phyloP scores from a whole-genome alignment of 2,329 filamentous ascomycete genomes.

The Pezizomycotina sp. region DNA sequence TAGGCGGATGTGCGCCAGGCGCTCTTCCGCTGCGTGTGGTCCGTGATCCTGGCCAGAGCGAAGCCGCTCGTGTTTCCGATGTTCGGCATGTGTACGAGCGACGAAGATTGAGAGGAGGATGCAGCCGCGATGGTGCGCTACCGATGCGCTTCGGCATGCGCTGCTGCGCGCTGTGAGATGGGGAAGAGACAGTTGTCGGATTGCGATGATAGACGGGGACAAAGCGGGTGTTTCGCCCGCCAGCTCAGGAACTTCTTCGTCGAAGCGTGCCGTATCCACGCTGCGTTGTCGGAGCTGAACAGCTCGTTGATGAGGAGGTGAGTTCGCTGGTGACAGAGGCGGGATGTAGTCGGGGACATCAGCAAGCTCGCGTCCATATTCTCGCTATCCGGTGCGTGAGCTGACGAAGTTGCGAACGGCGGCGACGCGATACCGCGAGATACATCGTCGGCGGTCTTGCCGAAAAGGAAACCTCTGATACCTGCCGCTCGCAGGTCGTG shows the following conservation, averaged over 20 bases:
- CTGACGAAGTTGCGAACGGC: slow-evolving; percentile 65
- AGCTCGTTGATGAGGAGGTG: slow-evolving; percentile 50
- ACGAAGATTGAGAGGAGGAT: slow-evolving; percentile 25
- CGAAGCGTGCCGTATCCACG: slow-evolving; percentile 66
- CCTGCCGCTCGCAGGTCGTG: slow-evolving; percentile 41
- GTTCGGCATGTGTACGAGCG: slow-evolving; percentile 25
- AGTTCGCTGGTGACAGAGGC: too few relatives aligned
- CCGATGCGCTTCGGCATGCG: slow-evolving; percentile 20
- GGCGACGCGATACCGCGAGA: slow-evolving; percentile 27
- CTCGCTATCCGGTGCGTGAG: slow-evolving; percentile 53
- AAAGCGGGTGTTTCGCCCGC: slow-evolving; percentile 30
- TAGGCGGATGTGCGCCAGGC: slow-evolving; percentile 50
- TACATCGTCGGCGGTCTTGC: slow-evolving; percentile 28
- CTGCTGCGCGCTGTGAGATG: slow-evolving; percentile 19
- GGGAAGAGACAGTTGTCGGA: slow-evolving; percentile 28
- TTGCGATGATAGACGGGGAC: too few relatives aligned
- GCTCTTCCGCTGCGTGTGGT: slow-evolving; percentile 45
- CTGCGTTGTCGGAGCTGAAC: slow-evolving; percentile 62
- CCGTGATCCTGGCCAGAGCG: slow-evolving; percentile 43
- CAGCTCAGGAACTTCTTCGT: slow-evolving; percentile 67
- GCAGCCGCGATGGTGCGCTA: slow-evolving; percentile 28
- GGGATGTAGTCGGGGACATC: slow-evolving; percentile 74
- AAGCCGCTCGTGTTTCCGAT: slow-evolving; percentile 34
- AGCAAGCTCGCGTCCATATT: slow-evolving; percentile 83
- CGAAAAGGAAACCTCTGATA: slow-evolving; percentile 53